Evolutionary conservation across 306 rosid species (phyloP).

Genomic region (Mimosa bimucronata): DNA sequence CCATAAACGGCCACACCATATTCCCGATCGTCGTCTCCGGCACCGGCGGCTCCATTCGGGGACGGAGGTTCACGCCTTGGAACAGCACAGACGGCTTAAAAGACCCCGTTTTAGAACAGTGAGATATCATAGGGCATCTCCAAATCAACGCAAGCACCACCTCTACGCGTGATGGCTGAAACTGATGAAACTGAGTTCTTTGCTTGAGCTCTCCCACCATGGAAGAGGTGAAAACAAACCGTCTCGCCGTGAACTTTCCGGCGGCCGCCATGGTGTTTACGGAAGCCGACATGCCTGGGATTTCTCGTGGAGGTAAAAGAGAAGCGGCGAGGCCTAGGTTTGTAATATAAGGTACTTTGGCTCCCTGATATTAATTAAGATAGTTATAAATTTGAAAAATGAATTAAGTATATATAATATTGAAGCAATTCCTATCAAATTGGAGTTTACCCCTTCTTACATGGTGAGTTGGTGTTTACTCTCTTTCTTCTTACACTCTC

Average conservation of each 20-base stretch:
- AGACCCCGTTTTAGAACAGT: slow-evolving; percentile 18
- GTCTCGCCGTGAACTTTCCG: slow-evolving; percentile 36
- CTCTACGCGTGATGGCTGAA: slow-evolving; percentile 48
- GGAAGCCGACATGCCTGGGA: slow-evolving; percentile 43
- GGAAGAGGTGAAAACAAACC: slow-evolving; percentile 42
- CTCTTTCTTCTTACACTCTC: too few relatives aligned
- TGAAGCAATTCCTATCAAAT: too few relatives aligned
- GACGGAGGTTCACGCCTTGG: slow-evolving; percentile 56
- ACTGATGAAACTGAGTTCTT: background rate
- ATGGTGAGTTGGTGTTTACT: too few relatives aligned
- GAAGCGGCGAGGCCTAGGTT: slow-evolving; percentile 32
- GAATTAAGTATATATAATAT: too few relatives aligned
- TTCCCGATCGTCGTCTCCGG: slow-evolving; percentile 41
- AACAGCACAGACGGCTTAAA: slow-evolving; percentile 43
- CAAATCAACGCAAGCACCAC: slow-evolving; percentile 48
- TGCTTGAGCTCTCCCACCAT: slow-evolving; percentile 40
- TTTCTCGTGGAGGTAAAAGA: slow-evolving; percentile 51
- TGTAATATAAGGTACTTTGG: background rate
- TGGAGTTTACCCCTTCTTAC: too few relatives aligned
- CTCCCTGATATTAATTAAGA: slow-evolving; percentile 12
- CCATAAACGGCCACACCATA: slow-evolving; percentile 48
- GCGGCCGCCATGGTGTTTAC: background rate
- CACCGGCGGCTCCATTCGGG: slow-evolving; percentile 42
- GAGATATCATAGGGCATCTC: slow-evolving; percentile 36
- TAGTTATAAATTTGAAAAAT: too few relatives aligned